These are phyloP conservation scores for Eremomyces bilateralis DNA, from an alignment of 495 filamentous ascomycete genomes.

Conservation along the genomic window DNA sequence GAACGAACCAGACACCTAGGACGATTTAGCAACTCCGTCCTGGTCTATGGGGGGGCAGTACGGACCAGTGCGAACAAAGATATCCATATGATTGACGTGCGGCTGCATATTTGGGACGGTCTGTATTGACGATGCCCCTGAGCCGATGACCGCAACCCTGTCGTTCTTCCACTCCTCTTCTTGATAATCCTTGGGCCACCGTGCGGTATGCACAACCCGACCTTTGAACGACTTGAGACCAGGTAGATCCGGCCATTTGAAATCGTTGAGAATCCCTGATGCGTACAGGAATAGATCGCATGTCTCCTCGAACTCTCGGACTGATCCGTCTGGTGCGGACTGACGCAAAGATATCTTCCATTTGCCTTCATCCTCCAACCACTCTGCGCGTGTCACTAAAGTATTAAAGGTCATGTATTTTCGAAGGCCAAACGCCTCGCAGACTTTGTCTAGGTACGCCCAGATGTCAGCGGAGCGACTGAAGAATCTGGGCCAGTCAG, in stretches of 20 bases:
- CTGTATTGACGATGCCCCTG: constrained; percentile 34
- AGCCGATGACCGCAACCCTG: constrained; percentile 37
- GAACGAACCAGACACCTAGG: constrained; percentile 50
- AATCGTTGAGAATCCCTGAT: constrained; percentile 16
- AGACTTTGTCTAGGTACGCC: constrained; percentile 15
- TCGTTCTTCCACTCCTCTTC: constrained; percentile 31
- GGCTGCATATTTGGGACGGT: constrained; percentile 33
- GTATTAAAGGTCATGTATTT: constrained; percentile 17
- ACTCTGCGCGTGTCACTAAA: constrained; percentile 12
- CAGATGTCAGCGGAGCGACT: constrained; percentile 15
- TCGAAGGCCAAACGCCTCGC: constrained; percentile 5
- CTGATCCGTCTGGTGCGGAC: constrained; percentile 5
- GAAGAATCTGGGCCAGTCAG: constrained; percentile 18
- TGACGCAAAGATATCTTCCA: constrained; percentile 10
- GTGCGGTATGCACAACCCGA: constrained; percentile 26
- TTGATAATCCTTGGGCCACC: constrained; percentile 32
- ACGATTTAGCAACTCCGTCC: constrained; percentile 19
- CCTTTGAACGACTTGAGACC: constrained; percentile 13
- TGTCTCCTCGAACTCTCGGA: constrained; percentile 14
- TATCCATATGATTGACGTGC: constrained; percentile 32
- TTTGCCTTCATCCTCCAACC: constrained; percentile 12
- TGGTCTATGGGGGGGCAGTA: constrained; percentile 16
- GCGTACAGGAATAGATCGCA: constrained; percentile 16
- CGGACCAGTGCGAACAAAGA: constrained; percentile 45
- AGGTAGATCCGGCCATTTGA: constrained; percentile 12